These are phyloP conservation scores for Harrya chromipes DNA, from an alignment of 768 basidiomycete genomes.

Conservation along the genomic window DNA sequence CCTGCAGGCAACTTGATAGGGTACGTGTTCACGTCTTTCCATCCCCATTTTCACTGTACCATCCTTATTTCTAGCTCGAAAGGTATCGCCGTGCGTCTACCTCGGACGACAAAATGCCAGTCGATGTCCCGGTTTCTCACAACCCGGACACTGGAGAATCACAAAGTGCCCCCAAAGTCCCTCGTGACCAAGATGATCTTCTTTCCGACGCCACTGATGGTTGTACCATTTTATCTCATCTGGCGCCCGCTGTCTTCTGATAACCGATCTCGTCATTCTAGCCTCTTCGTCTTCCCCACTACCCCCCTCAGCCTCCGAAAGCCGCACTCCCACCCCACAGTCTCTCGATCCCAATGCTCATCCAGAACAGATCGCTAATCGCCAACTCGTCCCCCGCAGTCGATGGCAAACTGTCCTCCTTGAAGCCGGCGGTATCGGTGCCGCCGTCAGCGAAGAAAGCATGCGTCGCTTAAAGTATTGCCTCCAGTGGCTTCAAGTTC, in stretches of 20 bases:
- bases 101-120: constrained; percentile 28
- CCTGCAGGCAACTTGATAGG: constrained; percentile 81
- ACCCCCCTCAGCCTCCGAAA: constrained; percentile 6
- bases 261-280: not conserved
- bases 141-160: not conserved
- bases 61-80: constrained; percentile 39
- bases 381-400: constrained; percentile 68
- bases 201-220: not conserved
- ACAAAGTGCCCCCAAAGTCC: not conserved
- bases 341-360: constrained; percentile 14
- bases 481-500: constrained; percentile 82
- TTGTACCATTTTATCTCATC: constrained; percentile 13
- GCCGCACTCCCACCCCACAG: constrained; percentile 22
- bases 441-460: constrained; percentile 87
- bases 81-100: constrained; percentile 44
- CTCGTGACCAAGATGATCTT: constrained; percentile 1
- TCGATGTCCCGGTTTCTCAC: constrained; percentile 15
- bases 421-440: constrained; percentile 85
- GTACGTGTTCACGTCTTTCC: constrained; percentile 39
- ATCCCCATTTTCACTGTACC: not conserved
- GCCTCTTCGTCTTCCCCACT: not conserved
- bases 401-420: constrained; percentile 82
- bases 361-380: constrained; percentile 27
- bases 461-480: constrained; percentile 85
- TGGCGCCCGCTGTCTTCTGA: not conserved